A percentile compares a stretch with the other conserved stretches of the same genome.
Evolutionary conservation across 352 stramenopile species (phyloP).

Genomic region (Phytophthora fragariaefolia): DNA sequence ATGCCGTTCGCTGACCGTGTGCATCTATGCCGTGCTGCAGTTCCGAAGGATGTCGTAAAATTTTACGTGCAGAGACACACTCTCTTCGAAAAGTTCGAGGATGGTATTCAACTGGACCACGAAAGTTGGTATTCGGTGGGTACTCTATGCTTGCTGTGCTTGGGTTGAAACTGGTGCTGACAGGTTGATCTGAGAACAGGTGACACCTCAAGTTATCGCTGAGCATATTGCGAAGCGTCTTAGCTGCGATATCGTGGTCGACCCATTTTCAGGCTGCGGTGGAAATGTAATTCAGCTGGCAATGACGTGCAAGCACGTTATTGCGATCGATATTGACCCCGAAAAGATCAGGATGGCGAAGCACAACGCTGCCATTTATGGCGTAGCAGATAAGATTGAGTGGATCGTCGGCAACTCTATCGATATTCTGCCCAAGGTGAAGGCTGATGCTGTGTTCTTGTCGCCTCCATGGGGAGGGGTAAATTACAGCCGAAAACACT

Average conservation of each 20-base stretch:
- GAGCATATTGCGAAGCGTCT: constrained; percentile 86
- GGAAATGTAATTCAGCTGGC: constrained; percentile 95
- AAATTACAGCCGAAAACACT: constrained; percentile 73
- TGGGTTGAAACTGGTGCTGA: not conserved
- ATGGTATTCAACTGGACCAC: constrained; percentile 91
- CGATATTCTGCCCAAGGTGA: constrained; percentile 73
- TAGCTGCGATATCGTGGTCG: constrained; percentile 86
- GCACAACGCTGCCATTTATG: constrained; percentile 92
- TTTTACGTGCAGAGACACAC: constrained; percentile 91
- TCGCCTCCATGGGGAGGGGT: constrained; percentile 91
- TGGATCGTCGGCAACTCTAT: constrained; percentile 92
- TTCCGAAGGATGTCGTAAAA: constrained; percentile 67
- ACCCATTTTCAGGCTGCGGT: constrained; percentile 93
- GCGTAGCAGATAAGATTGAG: constrained; percentile 91
- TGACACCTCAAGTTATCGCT: constrained; percentile 92
- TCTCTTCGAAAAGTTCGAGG: constrained; percentile 92
- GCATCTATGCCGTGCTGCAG: constrained; percentile 23
- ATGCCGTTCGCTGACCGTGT: constrained; percentile 2
- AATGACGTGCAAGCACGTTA: constrained; percentile 86
- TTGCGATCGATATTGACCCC: constrained; percentile 93
- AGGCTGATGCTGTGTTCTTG: constrained; percentile 91
- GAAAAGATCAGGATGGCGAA: constrained; percentile 90
- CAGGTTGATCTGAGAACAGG: constrained; percentile 33
- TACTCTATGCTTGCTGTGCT: constrained; percentile 9
- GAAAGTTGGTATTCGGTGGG: constrained; percentile 93